Evolutionary conservation across 768 basidiomycete species (phyloP), one percentile per base, ranked within the genome.

Genomic region (Kwoniella heveanensis): DNA sequence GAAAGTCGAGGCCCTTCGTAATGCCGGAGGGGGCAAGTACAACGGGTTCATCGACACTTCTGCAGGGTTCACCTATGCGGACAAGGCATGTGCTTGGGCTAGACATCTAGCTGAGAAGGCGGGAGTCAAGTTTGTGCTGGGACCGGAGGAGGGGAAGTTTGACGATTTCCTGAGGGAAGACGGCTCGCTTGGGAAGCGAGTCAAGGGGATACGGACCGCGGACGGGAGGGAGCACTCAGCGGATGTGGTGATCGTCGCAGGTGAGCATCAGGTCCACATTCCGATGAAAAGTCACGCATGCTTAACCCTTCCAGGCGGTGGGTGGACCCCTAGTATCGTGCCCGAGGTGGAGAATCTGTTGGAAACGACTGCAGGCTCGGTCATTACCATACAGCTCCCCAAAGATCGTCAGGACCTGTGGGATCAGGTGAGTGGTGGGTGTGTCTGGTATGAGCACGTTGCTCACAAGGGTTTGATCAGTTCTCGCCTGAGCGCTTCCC

Each of bases 21-120:
- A 60, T 13, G 12, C 61, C 24, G 19, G 47, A 6, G 63, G 50
- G 4, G 67, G 67, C 17, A 57, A 54, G 12, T 39, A 60, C 7
- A 54, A 68, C 24, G 70, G 66, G 7, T 66, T 70, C 52, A 49
- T 73, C 57, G 71, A 73, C 36, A 67, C 54, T 27, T 60, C 64
- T 24, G 71, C 63, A 3, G 71, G 71, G 8, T 64, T 70, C 54
- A 73, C 66, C 19, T 25, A 57, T 3, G 68, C 71, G 2, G 71
- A 73, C 61, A 70, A 67, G 62, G 67, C 67, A 25, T 72, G 70
- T 52, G 44, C 64, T 3, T 72, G 57, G 58, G 71, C 65, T n/a
- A 47, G 66, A 12, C 61, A 65, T 52, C 61, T 72, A 2, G 47
- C 47, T 19, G 60, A 66, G 39, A 50, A 67, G 51, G 54, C 47